Conservation (phyloP, 176 grass and related monocot species). For the Triticum dicoccoides region DNA sequence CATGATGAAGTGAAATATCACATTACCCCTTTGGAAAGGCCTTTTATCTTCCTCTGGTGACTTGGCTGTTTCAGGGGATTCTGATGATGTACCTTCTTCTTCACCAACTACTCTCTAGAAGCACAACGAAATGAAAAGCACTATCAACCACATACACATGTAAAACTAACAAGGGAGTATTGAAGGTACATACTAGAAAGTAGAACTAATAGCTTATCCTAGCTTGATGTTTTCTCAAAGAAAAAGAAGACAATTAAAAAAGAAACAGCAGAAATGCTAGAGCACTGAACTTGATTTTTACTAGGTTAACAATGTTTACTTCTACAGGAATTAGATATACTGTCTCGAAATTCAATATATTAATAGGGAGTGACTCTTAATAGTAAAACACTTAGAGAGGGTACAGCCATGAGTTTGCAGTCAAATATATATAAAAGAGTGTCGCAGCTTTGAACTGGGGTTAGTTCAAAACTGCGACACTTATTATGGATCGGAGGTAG, state of each 20-base stretch:
- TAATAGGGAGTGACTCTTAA: neutral
- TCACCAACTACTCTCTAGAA: constrained; percentile 68
- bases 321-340: neutral
- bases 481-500: too few species aligned
- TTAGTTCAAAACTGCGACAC: too few species aligned
- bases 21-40: constrained; percentile 66
- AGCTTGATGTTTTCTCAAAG: neutral
- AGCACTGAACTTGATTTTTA: neutral
- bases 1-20: neutral
- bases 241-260: neutral
- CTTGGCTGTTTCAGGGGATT: constrained; percentile 46
- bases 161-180: neutral
- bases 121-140: constrained; percentile 21
- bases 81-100: constrained; percentile 44
- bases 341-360: neutral
- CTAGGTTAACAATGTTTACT: neutral
- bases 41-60: constrained; percentile 61
- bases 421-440: neutral
- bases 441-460: too few species aligned
- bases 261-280: neutral
- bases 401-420: neutral
- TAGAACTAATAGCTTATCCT: neutral
- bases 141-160: constrained; percentile 12
- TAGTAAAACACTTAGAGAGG: neutral
- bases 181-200: neutral